Base-by-base conservation (phyloP, 495 filamentous ascomycete species). In the Lichenothelia convexa region DNA sequence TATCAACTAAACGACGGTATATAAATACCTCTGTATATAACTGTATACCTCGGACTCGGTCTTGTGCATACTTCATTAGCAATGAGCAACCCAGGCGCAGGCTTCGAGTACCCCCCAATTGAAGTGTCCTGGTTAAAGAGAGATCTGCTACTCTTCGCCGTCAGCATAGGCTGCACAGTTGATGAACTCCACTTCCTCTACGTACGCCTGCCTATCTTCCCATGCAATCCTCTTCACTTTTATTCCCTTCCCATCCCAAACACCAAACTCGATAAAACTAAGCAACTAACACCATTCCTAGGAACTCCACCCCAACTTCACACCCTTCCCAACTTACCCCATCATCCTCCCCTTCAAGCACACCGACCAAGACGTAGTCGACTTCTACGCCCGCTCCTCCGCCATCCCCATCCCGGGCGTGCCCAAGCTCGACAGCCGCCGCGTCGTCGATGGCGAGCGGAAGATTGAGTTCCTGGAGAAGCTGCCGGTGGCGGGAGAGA, bases 111-210 rank as follows among this genome's bases (percentile, higher is more conserved):
- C 50, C 76, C 78, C 34, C 44, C 71, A 26, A 53, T 67, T 46
- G 66, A 72, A 46, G 81, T 92, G 3, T 66, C 73, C 45, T 92
- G 83, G 84, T 59, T 79, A 45, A 84, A 89, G 70, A 69, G 84
- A 29, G 84, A 93, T 63, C 68, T 73, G 18, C 63, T 92, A 45
- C 70, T 92, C 19, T 92, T 92, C 52, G 83, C 84, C 23, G 77
- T 81, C 57, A 81, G 75, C 57, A 86, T 92, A 50, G 84, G 85
- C 13, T 71, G 68, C 53, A 85, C 73, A 34, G 64, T 66, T n/a
- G 73, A 92, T 39, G 84, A 92, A 62, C 67, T 92, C 45, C 83
- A 91, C 46, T 92, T 91, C 52, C 73, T 91, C 56, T 92, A 83
- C 42, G 82, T 85, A 62, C 23, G 68, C 46, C 21, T 29, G 1